Percentiles rank a stretch among this genome's conserved stretches.
Conservation (phyloP, 2,329 filamentous ascomycete species). For the Cordyceps javanica region DNA sequence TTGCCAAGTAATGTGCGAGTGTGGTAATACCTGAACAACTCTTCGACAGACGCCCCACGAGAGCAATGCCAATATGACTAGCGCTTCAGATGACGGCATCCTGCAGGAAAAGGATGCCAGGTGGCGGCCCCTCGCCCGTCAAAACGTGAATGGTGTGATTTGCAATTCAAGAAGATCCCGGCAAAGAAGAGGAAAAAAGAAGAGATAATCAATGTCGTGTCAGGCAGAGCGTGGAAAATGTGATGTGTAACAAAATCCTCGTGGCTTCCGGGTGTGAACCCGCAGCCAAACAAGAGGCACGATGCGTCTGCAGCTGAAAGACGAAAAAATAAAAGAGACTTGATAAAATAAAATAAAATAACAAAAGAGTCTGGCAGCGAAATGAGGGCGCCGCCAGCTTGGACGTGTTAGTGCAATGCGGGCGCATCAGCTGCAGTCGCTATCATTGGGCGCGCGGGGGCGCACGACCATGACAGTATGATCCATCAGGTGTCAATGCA, state of each 20-base stretch:
- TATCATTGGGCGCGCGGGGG: background rate
- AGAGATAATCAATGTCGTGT: background rate
- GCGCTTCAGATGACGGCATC: background rate
- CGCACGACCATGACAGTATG: background rate
- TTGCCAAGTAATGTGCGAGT: no score
- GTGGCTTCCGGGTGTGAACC: background rate
- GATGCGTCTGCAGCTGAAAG: background rate
- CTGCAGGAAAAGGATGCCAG: background rate
- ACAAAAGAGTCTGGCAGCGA: background rate
- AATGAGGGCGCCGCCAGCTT: background rate
- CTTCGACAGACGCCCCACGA: background rate
- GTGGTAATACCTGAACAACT: no score
- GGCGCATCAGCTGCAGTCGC: background rate
- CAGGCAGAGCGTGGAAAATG: background rate
- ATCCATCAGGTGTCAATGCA: conserved; percentile 6
- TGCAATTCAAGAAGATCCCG: background rate
- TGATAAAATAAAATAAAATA: no score
- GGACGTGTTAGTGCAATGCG: background rate
- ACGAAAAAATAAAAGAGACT: no score
- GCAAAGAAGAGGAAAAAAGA: background rate
- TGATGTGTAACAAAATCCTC: conserved; percentile 4
- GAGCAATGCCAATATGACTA: background rate
- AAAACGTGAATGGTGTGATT: background rate
- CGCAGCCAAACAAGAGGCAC: background rate
- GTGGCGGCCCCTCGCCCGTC: background rate